Conservation (phyloP, 2,329 filamentous ascomycete genomes). For the Stachybotrys chlorohalonatus region DNA sequence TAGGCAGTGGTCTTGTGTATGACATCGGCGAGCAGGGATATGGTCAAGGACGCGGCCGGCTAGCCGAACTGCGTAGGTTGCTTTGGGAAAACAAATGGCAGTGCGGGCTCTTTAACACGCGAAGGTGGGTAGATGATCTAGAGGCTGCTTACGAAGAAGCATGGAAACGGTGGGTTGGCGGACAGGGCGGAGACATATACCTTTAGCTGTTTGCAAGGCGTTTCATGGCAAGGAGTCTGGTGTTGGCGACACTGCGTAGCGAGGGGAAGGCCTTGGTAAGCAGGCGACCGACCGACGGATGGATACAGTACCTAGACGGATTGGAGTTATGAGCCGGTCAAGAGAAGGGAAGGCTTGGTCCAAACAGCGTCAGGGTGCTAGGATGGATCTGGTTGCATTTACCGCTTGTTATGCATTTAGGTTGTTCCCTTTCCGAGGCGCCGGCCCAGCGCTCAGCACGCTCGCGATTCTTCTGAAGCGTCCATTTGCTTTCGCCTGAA, state of each 20-base stretch:
- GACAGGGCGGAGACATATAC: conserved; percentile 89
- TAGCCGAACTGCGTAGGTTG: conserved; percentile 71
- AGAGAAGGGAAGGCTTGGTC: not conserved
- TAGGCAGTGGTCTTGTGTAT: conserved; percentile 59
- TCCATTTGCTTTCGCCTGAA: no score
- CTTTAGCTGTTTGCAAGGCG: conserved; percentile 30
- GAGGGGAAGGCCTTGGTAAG: not conserved
- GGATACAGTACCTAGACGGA: no score
- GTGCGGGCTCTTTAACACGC: conserved; percentile 85
- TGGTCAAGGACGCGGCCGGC: conserved; percentile 53
- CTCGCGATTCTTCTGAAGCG: no score
- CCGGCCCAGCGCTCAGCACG: no score
- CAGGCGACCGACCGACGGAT: not conserved
- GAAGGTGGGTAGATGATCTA: conserved; percentile 81
- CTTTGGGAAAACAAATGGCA: conserved; percentile 78
- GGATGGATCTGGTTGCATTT: conserved; percentile 6
- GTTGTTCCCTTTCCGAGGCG: no score
- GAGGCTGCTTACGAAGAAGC: conserved; percentile 83
- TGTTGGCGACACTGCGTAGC: conserved; percentile 5
- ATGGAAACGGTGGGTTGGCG: conserved; percentile 80
- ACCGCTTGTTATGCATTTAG: not conserved
- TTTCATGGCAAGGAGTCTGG: not conserved
- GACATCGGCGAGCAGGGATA: conserved; percentile 29
- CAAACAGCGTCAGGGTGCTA: not conserved
- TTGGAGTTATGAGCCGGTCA: not conserved